Evolutionary conservation across 1,139 yeast species (phyloP).

Genomic region (Pichia sp.): DNA sequence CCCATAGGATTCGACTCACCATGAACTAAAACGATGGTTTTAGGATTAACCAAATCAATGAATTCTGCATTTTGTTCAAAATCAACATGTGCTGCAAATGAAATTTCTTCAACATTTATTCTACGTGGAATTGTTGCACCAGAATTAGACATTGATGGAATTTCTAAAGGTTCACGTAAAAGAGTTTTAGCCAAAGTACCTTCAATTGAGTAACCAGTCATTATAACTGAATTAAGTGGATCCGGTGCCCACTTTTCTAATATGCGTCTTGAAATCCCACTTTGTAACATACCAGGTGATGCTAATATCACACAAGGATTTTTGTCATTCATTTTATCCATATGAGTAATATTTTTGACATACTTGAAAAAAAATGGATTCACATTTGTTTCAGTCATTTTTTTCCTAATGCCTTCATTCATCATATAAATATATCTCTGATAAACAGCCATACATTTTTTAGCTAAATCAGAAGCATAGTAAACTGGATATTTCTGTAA

Average conservation of each 20-base stretch:
- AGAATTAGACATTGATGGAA: conserved; percentile 72
- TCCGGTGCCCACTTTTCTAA: conserved; percentile 98
- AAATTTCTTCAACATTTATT: conserved; percentile 83
- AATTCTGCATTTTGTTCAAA: conserved; percentile 88
- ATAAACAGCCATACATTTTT: conserved; percentile 94
- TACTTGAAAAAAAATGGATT: conserved; percentile 90
- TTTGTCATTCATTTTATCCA: conserved; percentile 83
- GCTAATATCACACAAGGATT: conserved; percentile 97
- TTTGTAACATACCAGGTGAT: conserved; percentile 96
- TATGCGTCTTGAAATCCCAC: conserved; percentile 85
- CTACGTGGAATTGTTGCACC: conserved; percentile 83
- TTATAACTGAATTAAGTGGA: conserved; percentile 73
- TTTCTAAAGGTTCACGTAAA: conserved; percentile 80
- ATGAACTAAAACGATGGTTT: conserved; percentile 80
- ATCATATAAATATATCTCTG: conserved; percentile 95
- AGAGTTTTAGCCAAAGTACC: conserved; percentile 95
- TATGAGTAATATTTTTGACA: conserved; percentile 68
- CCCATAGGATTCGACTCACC: conserved; percentile 99
- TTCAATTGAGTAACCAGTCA: conserved; percentile 97
- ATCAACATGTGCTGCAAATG: conserved; percentile 98
- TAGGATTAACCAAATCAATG: conserved; percentile 81
- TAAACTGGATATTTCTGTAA: conserved; percentile 75
- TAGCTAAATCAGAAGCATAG: conserved; percentile 89
- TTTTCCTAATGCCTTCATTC: conserved; percentile 82
- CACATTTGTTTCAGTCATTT: conserved; percentile 64